Evolutionary conservation across 257 asterid genomes (phyloP).

Genomic region (Rhazya stricta): DNA sequence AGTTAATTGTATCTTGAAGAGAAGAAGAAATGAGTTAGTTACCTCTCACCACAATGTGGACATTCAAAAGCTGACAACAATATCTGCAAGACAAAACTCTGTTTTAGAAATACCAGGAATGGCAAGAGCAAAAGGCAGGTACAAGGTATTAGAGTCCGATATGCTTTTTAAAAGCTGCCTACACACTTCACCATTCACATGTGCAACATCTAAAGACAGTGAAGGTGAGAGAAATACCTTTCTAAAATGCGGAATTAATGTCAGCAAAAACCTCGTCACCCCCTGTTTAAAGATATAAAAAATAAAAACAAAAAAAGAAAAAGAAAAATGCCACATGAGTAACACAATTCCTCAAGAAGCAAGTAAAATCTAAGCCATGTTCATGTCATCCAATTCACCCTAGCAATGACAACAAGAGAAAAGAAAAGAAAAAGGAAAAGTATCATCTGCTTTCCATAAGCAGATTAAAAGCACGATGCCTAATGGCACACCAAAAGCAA

Average conservation of each 20-base stretch:
- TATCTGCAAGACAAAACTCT: slow-evolving; percentile 43
- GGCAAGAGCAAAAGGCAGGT: background rate
- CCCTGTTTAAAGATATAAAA: slow-evolving; percentile 78
- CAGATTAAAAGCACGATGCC: background rate
- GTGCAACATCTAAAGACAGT: background rate
- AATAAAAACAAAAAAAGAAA: slow-evolving; percentile 15
- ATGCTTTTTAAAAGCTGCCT: background rate
- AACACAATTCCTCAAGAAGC: background rate
- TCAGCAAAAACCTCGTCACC: slow-evolving; percentile 66
- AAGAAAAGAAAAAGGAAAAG: background rate
- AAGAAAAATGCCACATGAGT: slow-evolving; percentile 12
- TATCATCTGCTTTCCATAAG: background rate
- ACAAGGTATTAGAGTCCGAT: background rate
- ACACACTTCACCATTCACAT: background rate
- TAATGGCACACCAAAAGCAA: background rate
- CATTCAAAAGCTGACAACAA: slow-evolving; percentile 93
- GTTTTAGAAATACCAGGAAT: background rate
- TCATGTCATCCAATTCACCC: background rate
- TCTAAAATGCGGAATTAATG: slow-evolving; percentile 85
- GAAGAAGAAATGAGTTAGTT: slow-evolving; percentile 24
- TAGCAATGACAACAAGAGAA: background rate
- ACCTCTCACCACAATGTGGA: slow-evolving; percentile 97
- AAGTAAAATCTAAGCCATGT: background rate
- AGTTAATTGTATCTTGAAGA: background rate
- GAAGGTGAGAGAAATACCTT: slow-evolving; percentile 45